Base-by-base conservation (phyloP, 1,139 yeast genomes). In the Zygosaccharomyces sapae region DNA sequence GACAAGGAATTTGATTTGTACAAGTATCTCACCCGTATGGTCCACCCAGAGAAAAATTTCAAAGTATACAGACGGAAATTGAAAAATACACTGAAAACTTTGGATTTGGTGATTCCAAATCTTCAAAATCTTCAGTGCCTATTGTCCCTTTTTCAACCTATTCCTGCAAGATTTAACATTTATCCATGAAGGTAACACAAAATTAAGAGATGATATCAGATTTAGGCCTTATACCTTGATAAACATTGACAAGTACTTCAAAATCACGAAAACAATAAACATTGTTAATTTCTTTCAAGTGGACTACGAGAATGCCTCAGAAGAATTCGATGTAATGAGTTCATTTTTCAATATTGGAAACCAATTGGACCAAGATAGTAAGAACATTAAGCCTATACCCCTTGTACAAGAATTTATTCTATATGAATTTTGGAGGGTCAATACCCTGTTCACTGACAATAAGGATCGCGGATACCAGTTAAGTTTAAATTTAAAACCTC, bases 151-250 rank as follows among this genome's bases (percentile, higher is more conserved):
- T 64, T 75, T 89, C 52, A 88, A 94, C 35, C 70, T 89, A 48
- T 87, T 86, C 62, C 71, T 89, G 43, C 95, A 88, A 62, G 97
- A 90, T 65, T 71, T 90, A 59, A 88, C 95, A 0, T 86, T 89
- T 68, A 82, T 88, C 22, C 81, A 83, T 43, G 97, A 90, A 59
- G 97, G 97, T 16, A 89, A 88, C 63, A 78, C 88, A 33, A 83
- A 77, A 56, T 79, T 75, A 60, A 72, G 89, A 60, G 77, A 74
- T 52, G 81, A 82, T 22, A 74, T 79, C 46, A 73, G 80, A 10
- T 81, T 83, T 58, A 74, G 70, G 48, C 64, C 70, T 22, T 62
- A 70, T 50, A 62, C 62, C 38, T 52, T 64, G 18, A 81, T 90
- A 61, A 89, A 90, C 62, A 80, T 88, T 56, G 96, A 88, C 63